phyloP scores from a whole-genome alignment of 306 rosid genomes.

The Quercus cerris region DNA sequence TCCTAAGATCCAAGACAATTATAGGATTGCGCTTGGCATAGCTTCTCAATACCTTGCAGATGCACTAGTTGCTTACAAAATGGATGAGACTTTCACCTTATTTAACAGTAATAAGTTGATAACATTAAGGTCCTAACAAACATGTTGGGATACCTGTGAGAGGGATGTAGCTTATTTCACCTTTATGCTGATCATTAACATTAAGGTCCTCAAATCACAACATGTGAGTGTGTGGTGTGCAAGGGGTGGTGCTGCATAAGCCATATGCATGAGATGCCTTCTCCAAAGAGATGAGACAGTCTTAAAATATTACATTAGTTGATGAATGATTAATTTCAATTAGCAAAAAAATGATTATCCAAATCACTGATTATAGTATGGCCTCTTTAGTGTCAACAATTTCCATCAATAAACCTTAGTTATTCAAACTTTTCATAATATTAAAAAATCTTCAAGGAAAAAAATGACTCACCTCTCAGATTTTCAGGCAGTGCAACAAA shows the following conservation, averaged over 20 bases:
- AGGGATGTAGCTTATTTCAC: too few species aligned
- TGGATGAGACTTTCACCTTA: neutral
- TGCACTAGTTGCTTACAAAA: neutral
- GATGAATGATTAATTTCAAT: too few species aligned
- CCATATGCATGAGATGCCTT: too few species aligned
- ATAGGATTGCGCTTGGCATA: neutral
- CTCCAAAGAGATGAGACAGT: too few species aligned
- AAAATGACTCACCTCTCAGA: conserved; percentile 54
- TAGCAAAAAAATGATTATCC: too few species aligned
- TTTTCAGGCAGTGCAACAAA: conserved; percentile 77
- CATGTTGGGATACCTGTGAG: neutral
- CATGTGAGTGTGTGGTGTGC: too few species aligned
- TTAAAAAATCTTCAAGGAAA: neutral
- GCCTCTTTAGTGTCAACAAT: neutral
- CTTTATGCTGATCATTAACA: neutral
- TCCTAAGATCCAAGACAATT: neutral
- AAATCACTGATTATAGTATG: neutral
- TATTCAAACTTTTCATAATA: too few species aligned
- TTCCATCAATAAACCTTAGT: too few species aligned
- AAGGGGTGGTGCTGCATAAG: too few species aligned
- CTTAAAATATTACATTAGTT: too few species aligned
- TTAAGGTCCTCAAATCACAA: neutral
- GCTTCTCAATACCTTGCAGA: neutral
- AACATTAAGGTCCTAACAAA: neutral
- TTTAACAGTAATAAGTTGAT: neutral